Percentiles rank a stretch among this genome's conserved stretches.
phyloP scores from a whole-genome alignment of 148 eudicot species.

The Fagopyrum tataricum region DNA sequence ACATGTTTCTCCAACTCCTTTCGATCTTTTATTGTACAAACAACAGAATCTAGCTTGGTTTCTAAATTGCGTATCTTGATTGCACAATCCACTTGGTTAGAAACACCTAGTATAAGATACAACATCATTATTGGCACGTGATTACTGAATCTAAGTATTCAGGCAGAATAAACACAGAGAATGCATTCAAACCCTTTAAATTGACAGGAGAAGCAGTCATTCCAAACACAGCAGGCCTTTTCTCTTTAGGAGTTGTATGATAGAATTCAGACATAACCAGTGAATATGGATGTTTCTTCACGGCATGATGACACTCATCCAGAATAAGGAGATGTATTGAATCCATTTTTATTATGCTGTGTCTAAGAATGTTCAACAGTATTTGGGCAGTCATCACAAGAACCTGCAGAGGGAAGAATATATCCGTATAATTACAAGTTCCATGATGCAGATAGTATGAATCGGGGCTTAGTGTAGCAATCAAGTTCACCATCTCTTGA shows the following conservation, averaged over 20 bases:
- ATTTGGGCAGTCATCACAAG: slow-evolving; percentile 99
- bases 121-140: not conserved
- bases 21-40: slow-evolving; percentile 96
- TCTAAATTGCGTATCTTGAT: slow-evolving; percentile 92
- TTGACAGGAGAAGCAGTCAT: slow-evolving; percentile 99
- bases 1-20: slow-evolving; percentile 95
- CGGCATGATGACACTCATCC: slow-evolving; percentile 99
- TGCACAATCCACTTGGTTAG: slow-evolving; percentile 98
- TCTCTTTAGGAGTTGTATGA: slow-evolving; percentile 91
- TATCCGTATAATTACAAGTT: not conserved
- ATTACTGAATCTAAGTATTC: not conserved
- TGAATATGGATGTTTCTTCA: slow-evolving; percentile 99
- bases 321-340: slow-evolving; percentile 79
- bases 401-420: slow-evolving; percentile 46
- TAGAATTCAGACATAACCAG: slow-evolving; percentile 98
- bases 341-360: slow-evolving; percentile 96
- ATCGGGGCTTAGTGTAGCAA: not conserved
- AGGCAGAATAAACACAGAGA: slow-evolving; percentile 5
- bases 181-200: slow-evolving; percentile 60
- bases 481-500: not conserved
- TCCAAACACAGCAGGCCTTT: slow-evolving; percentile 91
- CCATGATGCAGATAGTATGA: not conserved
- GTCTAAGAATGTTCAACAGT: slow-evolving; percentile 89
- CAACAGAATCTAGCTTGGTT: slow-evolving; percentile 88
- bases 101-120: slow-evolving; percentile 55